phyloP scores from a whole-genome alignment of 2,329 filamentous ascomycete genomes.

The Ophiostoma sp. region DNA sequence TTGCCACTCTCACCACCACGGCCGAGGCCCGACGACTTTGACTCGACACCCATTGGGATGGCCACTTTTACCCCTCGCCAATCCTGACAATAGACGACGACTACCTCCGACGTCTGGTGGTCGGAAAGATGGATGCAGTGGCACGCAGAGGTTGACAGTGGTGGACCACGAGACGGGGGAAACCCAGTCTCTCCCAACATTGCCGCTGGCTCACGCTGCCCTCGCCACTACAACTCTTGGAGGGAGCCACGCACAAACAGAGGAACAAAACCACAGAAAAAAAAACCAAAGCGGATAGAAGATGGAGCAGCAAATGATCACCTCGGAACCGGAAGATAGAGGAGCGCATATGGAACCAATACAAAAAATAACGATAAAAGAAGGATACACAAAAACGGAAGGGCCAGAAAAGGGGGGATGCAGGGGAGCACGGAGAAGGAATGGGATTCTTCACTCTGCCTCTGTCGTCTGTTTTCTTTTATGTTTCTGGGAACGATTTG shows the following conservation, averaged over 20 bases:
- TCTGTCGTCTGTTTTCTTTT: conserved; percentile 6
- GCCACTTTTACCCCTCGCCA: neutral
- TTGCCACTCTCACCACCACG: neutral
- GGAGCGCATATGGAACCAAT: conserved; percentile 21
- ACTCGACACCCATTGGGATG: neutral
- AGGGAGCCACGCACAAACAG: neutral
- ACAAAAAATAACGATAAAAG: conserved; percentile 11
- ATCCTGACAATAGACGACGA: neutral
- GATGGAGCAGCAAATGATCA: conserved; percentile 56
- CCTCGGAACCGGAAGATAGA: conserved; percentile 25
- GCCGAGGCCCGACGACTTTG: conserved; percentile 1
- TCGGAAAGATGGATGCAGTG: neutral
- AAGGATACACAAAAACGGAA: conserved; percentile 27
- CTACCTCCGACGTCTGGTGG: neutral
- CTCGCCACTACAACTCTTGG: neutral
- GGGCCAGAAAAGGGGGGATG: conserved; percentile 36
- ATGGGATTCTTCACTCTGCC: neutral
- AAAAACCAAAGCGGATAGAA: conserved; percentile 57
- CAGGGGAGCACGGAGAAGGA: conserved; percentile 1
- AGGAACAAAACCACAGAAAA: conserved; percentile 9
- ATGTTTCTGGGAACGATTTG: conserved; percentile 14
- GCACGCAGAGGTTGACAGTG: neutral
- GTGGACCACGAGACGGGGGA: too few species aligned
- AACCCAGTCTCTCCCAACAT: too few species aligned
- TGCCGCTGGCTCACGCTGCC: too few species aligned